Percentiles rank a stretch among this genome's conserved stretches.
These are phyloP conservation scores for Eryngium alpinum DNA, from an alignment of 140 eudicot genomes.

Conservation along the genomic window DNA sequence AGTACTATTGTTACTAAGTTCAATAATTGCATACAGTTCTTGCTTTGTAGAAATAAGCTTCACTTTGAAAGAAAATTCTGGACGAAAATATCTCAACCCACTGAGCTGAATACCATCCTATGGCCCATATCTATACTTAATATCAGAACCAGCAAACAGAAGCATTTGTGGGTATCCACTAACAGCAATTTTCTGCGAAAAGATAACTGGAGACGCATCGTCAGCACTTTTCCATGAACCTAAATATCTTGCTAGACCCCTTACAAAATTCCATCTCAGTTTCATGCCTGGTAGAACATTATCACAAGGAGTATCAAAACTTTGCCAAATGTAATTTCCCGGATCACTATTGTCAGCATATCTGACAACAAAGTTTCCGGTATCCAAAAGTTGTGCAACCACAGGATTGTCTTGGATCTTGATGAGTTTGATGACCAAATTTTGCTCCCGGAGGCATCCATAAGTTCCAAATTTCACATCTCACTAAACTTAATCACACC, in stretches of 20 bases:
- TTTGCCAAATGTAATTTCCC: background rate
- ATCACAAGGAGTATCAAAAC: background rate
- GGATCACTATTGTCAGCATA: background rate
- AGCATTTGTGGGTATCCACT: background rate
- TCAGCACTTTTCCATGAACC: background rate
- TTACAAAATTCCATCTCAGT: background rate
- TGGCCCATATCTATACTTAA: background rate
- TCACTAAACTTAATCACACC: no score
- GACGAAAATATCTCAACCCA: background rate
- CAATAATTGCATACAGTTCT: background rate
- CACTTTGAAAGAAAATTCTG: background rate
- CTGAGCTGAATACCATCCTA: background rate
- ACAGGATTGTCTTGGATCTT: background rate
- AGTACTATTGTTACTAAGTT: no score
- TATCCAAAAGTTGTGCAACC: background rate
- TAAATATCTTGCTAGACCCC: background rate
- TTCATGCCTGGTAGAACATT: background rate
- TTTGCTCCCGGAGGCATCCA: no score
- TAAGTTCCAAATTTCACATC: no score
- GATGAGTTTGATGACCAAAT: no score
- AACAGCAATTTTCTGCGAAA: background rate
- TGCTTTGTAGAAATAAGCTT: background rate
- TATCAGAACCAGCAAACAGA: background rate
- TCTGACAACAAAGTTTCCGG: background rate
- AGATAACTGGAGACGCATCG: background rate